phyloP scores from a whole-genome alignment of 2,329 filamentous ascomycete genomes.

The Diatrype stigma region DNA sequence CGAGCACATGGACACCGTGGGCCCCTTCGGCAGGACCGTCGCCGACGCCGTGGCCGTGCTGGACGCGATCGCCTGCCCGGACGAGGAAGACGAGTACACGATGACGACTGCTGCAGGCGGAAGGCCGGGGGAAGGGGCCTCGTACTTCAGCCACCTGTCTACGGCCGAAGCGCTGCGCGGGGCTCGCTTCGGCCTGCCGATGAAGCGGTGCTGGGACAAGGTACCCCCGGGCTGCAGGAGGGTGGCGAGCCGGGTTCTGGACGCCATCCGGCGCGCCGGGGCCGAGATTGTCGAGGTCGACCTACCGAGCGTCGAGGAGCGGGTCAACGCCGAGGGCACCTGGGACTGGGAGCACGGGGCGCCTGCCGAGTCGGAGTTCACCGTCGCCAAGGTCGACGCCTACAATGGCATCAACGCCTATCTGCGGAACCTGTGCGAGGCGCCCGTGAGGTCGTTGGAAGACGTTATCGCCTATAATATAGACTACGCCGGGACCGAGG shows the following conservation, averaged over 20 bases:
- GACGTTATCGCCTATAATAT: slow-evolving; percentile 64
- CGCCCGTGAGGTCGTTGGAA: slow-evolving; percentile 53
- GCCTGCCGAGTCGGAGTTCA: slow-evolving; percentile 71
- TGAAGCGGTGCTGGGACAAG: slow-evolving; percentile 62
- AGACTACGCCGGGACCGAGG: slow-evolving; percentile 62
- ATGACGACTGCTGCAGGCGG: background rate
- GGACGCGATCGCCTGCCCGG: slow-evolving; percentile 58
- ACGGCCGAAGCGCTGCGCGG: slow-evolving; percentile 51
- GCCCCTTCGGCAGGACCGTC: slow-evolving; percentile 61
- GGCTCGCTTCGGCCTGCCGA: slow-evolving; percentile 67
- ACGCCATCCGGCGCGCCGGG: slow-evolving; percentile 54
- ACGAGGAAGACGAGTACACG: slow-evolving; percentile 62
- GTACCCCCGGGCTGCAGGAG: slow-evolving; percentile 35
- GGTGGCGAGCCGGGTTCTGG: slow-evolving; percentile 51
- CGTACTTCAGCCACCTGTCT: slow-evolving; percentile 55
- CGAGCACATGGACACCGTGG: slow-evolving; percentile 61
- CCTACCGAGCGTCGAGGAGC: slow-evolving; percentile 56
- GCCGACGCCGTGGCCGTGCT: slow-evolving; percentile 61
- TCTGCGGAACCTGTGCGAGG: slow-evolving; percentile 59
- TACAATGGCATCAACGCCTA: slow-evolving; percentile 60
- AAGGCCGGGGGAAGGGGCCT: slow-evolving; percentile 50
- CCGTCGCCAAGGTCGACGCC: slow-evolving; percentile 67
- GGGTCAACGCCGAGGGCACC: slow-evolving; percentile 57
- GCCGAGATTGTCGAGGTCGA: slow-evolving; percentile 67
- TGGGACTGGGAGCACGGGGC: slow-evolving; percentile 73